Conservation (phyloP, 106 monocot genomes). For the Dendrobium huoshanense region DNA sequence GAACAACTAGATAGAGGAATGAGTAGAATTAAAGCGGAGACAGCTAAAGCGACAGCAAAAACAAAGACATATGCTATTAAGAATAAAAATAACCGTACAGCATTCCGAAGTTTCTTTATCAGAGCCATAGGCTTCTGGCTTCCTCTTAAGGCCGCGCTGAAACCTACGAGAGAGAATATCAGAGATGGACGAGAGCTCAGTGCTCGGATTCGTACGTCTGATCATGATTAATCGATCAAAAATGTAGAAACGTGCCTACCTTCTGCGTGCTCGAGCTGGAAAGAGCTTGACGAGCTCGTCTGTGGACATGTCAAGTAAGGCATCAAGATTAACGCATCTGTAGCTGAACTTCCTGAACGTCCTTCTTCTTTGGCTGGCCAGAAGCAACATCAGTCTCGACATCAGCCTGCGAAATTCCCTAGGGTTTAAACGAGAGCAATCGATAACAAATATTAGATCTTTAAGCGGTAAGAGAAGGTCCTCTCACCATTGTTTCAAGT, state of each 20-base stretch:
- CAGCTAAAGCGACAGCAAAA: neutral
- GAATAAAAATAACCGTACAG: constrained; percentile 18
- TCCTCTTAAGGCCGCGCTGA: constrained; percentile 32
- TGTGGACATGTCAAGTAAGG: constrained; percentile 73
- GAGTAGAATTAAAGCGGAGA: neutral
- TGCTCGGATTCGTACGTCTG: neutral
- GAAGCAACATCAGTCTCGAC: constrained; percentile 28
- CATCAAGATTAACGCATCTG: constrained; percentile 73
- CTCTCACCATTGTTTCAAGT: neutral
- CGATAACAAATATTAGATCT: neutral
- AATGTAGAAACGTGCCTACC: constrained; percentile 18
- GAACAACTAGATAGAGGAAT: neutral
- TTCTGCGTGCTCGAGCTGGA: constrained; percentile 62
- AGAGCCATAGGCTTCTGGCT: constrained; percentile 59
- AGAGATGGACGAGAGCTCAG: neutral
- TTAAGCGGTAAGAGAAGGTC: neutral
- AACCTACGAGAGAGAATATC: constrained; percentile 13
- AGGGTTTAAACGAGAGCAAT: neutral
- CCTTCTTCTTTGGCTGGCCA: constrained; percentile 68
- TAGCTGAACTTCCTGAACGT: constrained; percentile 76
- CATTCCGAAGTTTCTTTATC: constrained; percentile 49
- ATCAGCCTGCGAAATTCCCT: constrained; percentile 27
- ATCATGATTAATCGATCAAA: neutral
- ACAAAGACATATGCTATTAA: neutral
- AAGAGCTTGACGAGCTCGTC: constrained; percentile 83